Conservation (phyloP, 2,329 filamentous ascomycete species). For the Trichophyton mentagrophytes region DNA sequence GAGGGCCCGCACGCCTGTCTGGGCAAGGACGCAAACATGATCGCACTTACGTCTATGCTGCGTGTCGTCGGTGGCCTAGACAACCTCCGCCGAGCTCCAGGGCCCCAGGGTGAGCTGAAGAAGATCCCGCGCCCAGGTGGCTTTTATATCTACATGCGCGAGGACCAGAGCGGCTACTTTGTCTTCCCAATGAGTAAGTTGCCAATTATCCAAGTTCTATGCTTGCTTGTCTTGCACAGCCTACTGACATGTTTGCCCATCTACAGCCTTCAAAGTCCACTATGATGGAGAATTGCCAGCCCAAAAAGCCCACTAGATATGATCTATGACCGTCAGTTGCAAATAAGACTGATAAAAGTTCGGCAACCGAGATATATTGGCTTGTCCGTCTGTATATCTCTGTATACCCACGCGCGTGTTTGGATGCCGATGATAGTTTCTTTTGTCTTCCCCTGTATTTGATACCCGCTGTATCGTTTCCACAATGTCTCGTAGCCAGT, state of each 20-base stretch:
- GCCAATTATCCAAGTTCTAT: background rate
- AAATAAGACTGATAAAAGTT: background rate
- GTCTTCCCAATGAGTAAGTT: conserved; percentile 37
- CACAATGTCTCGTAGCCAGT: background rate
- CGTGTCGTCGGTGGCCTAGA: conserved; percentile 35
- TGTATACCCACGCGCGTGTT: background rate
- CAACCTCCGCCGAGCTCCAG: conserved; percentile 35
- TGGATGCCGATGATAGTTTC: background rate
- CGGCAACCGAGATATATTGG: background rate
- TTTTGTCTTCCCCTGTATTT: background rate
- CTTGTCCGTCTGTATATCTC: background rate
- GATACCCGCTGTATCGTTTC: conserved; percentile 1
- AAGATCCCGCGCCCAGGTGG: conserved; percentile 35
- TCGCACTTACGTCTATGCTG: conserved; percentile 32
- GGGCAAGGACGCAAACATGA: conserved; percentile 30
- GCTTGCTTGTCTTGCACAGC: background rate
- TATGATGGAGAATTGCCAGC: conserved; percentile 28
- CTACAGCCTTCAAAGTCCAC: conserved; percentile 33
- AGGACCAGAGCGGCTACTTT: conserved; percentile 39
- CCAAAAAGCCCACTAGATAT: background rate
- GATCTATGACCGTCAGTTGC: background rate
- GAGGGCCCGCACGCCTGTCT: conserved; percentile 39
- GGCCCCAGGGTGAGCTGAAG: conserved; percentile 36
- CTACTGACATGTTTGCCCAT: conserved; percentile 11
- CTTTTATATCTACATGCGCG: conserved; percentile 40